Conservation (phyloP, 129 eudicot species). For the Centaurea solstitialis region DNA sequence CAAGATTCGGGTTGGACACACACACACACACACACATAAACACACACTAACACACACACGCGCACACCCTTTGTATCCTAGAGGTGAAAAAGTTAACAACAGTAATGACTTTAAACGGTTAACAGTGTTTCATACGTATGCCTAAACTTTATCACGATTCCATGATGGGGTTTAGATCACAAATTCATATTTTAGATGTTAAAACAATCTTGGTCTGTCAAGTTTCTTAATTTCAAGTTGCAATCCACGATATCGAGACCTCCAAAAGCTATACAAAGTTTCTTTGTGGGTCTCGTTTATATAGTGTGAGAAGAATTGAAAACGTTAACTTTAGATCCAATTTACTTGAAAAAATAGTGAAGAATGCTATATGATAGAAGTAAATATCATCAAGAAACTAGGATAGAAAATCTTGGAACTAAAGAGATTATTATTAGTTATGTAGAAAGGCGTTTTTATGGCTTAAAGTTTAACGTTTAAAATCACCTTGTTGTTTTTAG, state of each 20-base stretch:
- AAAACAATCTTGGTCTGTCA: neutral
- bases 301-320: neutral
- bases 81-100: neutral
- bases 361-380: neutral
- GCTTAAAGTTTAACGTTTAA: neutral
- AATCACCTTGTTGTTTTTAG: neutral
- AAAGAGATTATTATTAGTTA: neutral
- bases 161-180: neutral
- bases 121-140: neutral
- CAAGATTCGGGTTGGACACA: neutral
- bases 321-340: neutral
- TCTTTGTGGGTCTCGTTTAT: conserved; percentile 2
- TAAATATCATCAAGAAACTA: neutral
- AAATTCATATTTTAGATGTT: neutral
- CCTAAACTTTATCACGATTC: neutral
- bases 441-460: neutral
- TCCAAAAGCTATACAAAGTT: neutral
- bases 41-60: no score
- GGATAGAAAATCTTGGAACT: conserved; percentile 8
- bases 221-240: neutral
- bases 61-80: neutral
- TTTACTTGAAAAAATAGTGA: no score
- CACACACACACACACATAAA: no score
- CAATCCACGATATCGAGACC: neutral
- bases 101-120: neutral